phyloP scores from a whole-genome alignment of 2,329 filamentous ascomycete genomes.

The Aspergillus proliferans region DNA sequence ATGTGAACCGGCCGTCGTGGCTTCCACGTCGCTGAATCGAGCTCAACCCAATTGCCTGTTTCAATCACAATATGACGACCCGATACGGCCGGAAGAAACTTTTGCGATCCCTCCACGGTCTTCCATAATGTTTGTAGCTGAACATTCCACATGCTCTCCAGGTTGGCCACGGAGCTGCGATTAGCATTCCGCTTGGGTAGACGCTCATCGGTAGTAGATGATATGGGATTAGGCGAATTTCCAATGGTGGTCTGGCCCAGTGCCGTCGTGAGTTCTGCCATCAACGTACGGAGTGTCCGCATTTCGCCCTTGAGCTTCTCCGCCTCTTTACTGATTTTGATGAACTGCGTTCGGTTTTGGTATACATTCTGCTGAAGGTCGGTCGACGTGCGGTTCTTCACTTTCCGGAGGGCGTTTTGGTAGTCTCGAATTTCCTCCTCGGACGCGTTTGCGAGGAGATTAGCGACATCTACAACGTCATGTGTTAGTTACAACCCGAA shows the following conservation, averaged over 20 bases:
- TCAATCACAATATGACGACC: conserved; percentile 94
- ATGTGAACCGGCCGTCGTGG: conserved; percentile 82
- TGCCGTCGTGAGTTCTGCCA: conserved; percentile 83
- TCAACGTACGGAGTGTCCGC: conserved; percentile 79
- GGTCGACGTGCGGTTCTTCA: conserved; percentile 70
- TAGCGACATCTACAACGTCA: conserved; percentile 41
- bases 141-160: conserved; percentile 62
- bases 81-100: conserved; percentile 82
- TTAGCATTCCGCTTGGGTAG: conserved; percentile 58
- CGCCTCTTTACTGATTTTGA: conserved; percentile 98
- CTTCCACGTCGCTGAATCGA: conserved; percentile 97
- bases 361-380: conserved; percentile 94
- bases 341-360: conserved; percentile 95
- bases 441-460: conserved; percentile 72
- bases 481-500: conserved; percentile 13
- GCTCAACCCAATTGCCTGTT: conserved; percentile 87
- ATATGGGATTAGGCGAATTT: conserved; percentile 50
- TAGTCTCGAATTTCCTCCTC: conserved; percentile 82
- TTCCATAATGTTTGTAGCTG: conserved; percentile 83
- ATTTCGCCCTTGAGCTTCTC: conserved; percentile 97
- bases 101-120: conserved; percentile 94
- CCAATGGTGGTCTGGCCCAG: conserved; percentile 39
- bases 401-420: conserved; percentile 66
- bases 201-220: conserved; percentile 47
- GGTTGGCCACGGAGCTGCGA: conserved; percentile 77